A percentile compares a stretch with the other conserved stretches of the same genome.
These are phyloP conservation scores for Actinomucor elegans DNA, from an alignment of 371 early-diverging fungal species.

Conservation along the genomic window DNA sequence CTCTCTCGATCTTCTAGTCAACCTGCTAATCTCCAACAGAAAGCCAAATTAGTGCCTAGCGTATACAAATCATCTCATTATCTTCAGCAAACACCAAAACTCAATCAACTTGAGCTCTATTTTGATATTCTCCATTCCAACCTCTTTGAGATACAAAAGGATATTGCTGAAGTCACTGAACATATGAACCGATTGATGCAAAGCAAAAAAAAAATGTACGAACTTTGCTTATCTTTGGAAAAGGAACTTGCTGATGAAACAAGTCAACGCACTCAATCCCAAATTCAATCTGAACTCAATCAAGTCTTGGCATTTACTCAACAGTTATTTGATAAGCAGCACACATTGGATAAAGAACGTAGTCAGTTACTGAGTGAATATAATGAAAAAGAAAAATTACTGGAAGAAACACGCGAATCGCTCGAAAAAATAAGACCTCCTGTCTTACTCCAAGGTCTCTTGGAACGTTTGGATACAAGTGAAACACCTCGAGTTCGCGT, in stretches of 20 bases:
- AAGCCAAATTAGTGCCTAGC: background rate
- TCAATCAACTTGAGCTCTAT: constrained; percentile 57
- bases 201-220: constrained; percentile 55
- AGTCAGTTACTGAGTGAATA: constrained; percentile 38
- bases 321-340: constrained; percentile 36
- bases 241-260: constrained; percentile 7
- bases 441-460: constrained; percentile 48
- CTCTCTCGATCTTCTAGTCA: background rate
- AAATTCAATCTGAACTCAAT: constrained; percentile 29
- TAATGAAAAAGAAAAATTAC: constrained; percentile 24
- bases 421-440: constrained; percentile 54
- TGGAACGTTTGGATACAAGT: constrained; percentile 54
- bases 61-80: background rate
- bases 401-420: constrained; percentile 35
- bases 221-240: constrained; percentile 48
- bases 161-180: constrained; percentile 45
- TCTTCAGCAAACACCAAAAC: background rate
- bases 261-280: constrained; percentile 1
- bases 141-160: constrained; percentile 57
- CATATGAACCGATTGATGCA: constrained; percentile 36
- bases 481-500: constrained; percentile 27
- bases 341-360: constrained; percentile 27
- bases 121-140: constrained; percentile 61
- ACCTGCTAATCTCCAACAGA: background rate
- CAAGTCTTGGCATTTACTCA: constrained; percentile 33